Evolutionary conservation across 2,329 filamentous ascomycete species (phyloP).

Genomic region (Trichoderma breve): DNA sequence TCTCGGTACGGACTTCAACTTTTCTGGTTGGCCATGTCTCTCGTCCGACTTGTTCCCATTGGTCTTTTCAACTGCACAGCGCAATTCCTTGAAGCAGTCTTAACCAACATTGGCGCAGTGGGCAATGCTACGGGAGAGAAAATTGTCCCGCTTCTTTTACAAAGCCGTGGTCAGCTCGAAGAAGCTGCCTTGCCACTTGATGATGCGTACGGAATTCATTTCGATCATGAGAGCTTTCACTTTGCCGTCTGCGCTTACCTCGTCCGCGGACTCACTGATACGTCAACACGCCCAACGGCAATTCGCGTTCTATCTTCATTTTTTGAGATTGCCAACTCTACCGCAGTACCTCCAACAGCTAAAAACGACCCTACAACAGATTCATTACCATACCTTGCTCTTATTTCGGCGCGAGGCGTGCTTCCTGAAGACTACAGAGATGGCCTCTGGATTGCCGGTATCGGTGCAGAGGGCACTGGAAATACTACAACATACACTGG

Average conservation of each 20-base stretch:
- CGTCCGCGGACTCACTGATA: slow-evolving; percentile 62
- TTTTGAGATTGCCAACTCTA: slow-evolving; percentile 41
- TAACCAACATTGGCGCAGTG: slow-evolving; percentile 62
- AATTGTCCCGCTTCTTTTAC: slow-evolving; percentile 59
- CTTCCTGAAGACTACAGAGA: slow-evolving; percentile 61
- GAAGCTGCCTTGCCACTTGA: slow-evolving; percentile 62
- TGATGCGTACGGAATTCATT: slow-evolving; percentile 64
- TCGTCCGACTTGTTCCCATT: slow-evolving; percentile 62
- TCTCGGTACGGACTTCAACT: slow-evolving; percentile 67
- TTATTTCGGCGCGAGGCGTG: slow-evolving; percentile 57
- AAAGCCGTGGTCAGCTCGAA: slow-evolving; percentile 59
- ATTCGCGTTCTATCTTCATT: slow-evolving; percentile 62
- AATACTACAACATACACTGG: slow-evolving; percentile 28
- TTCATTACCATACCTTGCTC: slow-evolving; percentile 57
- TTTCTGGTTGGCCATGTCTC: slow-evolving; percentile 68
- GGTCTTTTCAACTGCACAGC: slow-evolving; percentile 65
- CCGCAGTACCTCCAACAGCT: background rate
- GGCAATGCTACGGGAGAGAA: slow-evolving; percentile 58
- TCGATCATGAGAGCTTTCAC: slow-evolving; percentile 63
- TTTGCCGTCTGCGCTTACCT: slow-evolving; percentile 65
- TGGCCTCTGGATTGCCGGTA: slow-evolving; percentile 59
- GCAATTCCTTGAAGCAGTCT: slow-evolving; percentile 61
- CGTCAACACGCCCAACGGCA: slow-evolving; percentile 56
- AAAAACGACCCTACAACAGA: slow-evolving; percentile 25
- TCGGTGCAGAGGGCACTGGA: slow-evolving; percentile 42